Evolutionary conservation across 805 yeast species (phyloP).

Genomic region (Candida tibetensis): DNA sequence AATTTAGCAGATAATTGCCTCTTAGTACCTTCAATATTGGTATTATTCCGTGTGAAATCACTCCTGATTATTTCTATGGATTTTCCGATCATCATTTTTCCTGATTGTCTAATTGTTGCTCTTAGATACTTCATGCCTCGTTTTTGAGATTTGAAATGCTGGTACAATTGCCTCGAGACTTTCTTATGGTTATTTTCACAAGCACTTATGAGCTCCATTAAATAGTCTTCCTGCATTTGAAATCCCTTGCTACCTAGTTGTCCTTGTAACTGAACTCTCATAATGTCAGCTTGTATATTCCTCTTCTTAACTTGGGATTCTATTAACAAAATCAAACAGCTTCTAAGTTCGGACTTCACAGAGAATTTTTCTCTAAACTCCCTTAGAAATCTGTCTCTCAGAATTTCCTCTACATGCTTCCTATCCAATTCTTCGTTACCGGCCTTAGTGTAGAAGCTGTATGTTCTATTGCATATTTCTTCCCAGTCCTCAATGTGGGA

Average conservation of each 20-base stretch:
- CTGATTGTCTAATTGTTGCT: not conserved
- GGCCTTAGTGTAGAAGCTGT: constrained; percentile 33
- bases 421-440: constrained; percentile 36
- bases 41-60: no score
- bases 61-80: not conserved
- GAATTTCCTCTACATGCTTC: constrained; percentile 26
- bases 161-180: not conserved
- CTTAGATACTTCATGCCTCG: not conserved
- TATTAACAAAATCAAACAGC: constrained; percentile 13
- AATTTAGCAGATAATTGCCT: not conserved
- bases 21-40: not conserved
- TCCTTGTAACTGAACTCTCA: constrained; percentile 1
- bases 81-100: not conserved
- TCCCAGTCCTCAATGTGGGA: constrained; percentile 50
- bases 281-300: not conserved
- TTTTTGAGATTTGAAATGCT: not conserved
- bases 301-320: constrained; percentile 10
- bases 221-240: not conserved
- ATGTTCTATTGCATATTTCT: constrained; percentile 45
- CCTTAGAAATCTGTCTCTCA: constrained; percentile 14
- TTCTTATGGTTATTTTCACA: not conserved
- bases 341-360: constrained; percentile 11
- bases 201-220: not conserved
- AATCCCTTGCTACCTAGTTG: not conserved
- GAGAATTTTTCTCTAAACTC: constrained; percentile 14